Conservation (phyloP, 305 asterid genomes). For the Stenogyne calaminthoides region DNA sequence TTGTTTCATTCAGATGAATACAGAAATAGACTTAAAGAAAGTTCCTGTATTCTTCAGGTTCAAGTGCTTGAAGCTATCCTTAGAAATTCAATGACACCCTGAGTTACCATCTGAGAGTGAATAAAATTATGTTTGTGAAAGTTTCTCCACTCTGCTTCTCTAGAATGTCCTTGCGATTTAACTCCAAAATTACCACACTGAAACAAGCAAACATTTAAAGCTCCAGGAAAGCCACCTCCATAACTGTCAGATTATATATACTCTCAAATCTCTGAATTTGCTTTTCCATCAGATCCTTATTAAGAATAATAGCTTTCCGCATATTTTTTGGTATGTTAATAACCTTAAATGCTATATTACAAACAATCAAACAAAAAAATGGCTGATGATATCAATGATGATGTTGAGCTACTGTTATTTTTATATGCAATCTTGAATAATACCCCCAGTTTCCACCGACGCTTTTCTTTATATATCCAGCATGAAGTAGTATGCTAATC, state of each 20-base stretch:
- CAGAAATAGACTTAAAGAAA: not conserved
- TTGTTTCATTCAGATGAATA: conserved; percentile 11
- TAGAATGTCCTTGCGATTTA: not conserved
- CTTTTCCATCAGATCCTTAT: conserved; percentile 11
- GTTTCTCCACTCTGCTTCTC: conserved; percentile 8
- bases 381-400: not conserved
- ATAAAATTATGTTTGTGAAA: not conserved
- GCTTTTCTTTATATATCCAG: conserved; percentile 50
- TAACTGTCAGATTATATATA: conserved; percentile 20
- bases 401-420: conserved; percentile 1
- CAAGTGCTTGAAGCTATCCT: not conserved
- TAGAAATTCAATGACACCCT: not conserved
- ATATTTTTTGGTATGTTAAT: conserved; percentile 16
- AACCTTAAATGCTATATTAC: conserved; percentile 20
- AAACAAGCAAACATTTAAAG: not conserved
- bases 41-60: not conserved
- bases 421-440: conserved; percentile 5
- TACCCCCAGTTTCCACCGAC: conserved; percentile 18
- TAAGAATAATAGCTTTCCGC: not conserved
- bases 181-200: conserved; percentile 9
- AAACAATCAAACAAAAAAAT: conserved; percentile 15
- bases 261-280: conserved; percentile 8
- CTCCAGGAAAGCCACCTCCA: conserved; percentile 14
- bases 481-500: conserved; percentile 71
- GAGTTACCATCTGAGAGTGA: not conserved